Percentiles rank a stretch among this genome's conserved stretches.
These are phyloP conservation scores for Lanmaoa rubissima DNA, from an alignment of 768 basidiomycete genomes.

Conservation along the genomic window DNA sequence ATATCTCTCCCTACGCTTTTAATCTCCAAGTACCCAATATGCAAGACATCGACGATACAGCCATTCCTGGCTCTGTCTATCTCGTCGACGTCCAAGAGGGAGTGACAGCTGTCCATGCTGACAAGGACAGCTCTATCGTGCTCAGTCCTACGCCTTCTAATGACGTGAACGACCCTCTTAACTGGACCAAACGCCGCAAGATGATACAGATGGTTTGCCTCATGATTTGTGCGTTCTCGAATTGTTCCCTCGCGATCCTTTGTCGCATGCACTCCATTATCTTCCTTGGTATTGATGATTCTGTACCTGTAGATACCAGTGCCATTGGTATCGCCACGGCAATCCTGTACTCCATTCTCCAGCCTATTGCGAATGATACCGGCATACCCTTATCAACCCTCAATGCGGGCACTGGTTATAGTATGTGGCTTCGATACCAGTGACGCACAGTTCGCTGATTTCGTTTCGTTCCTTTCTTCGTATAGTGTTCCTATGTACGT, in stretches of 20 bases:
- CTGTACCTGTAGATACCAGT: constrained; percentile 11
- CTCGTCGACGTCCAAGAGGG: constrained; percentile 24
- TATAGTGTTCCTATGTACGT: constrained; percentile 19
- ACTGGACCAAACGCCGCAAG: constrained; percentile 20
- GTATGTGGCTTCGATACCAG: background rate
- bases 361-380: constrained; percentile 17
- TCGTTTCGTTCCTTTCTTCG: background rate
- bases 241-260: background rate
- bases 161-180: constrained; percentile 23
- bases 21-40: background rate
- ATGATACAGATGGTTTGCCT: constrained; percentile 12
- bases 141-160: constrained; percentile 27
- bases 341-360: constrained; percentile 18
- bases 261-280: background rate
- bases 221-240: constrained; percentile 16
- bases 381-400: constrained; percentile 21
- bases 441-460: background rate
- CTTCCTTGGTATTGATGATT: background rate
- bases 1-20: background rate
- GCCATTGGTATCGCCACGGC: constrained; percentile 19
- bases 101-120: constrained; percentile 11
- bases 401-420: constrained; percentile 21
- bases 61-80: constrained; percentile 24
- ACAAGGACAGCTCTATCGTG: constrained; percentile 16
- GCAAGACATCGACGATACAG: constrained; percentile 18